These are phyloP conservation scores for Phycomyces nitens DNA, from an alignment of 192 early-diverging fungal genomes.

Conservation along the genomic window DNA sequence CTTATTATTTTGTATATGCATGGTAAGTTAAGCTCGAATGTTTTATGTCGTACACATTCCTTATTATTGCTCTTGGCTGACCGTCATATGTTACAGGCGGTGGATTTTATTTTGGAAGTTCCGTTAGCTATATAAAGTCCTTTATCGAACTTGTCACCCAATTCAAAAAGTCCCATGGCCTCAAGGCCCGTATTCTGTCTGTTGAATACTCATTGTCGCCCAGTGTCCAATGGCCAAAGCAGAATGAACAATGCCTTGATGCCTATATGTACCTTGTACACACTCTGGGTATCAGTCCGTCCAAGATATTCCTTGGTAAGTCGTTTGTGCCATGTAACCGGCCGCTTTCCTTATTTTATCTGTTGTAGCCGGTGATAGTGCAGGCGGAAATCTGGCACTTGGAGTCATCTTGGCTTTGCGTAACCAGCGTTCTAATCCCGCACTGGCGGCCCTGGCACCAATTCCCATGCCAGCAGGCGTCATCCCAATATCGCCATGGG, in stretches of 20 bases:
- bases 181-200: slow-evolving; percentile 5
- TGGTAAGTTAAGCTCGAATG: slow-evolving; percentile 13
- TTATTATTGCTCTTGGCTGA: not conserved
- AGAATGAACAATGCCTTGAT: slow-evolving; percentile 9
- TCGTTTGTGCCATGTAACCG: no score
- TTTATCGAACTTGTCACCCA: slow-evolving; percentile 12
- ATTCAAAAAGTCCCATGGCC: not conserved
- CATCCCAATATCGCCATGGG: slow-evolving; percentile 16
- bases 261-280: slow-evolving; percentile 17
- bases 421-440: not conserved
- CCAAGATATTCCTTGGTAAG: slow-evolving; percentile 18
- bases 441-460: not conserved
- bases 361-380: slow-evolving; percentile 15
- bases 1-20: slow-evolving; percentile 18
- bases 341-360: not conserved
- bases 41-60: not conserved
- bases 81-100: slow-evolving; percentile 9
- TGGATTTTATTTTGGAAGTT: slow-evolving; percentile 15
- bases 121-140: slow-evolving; percentile 13
- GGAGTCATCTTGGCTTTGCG: not conserved
- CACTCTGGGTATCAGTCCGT: slow-evolving; percentile 10
- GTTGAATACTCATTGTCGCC: slow-evolving; percentile 7
- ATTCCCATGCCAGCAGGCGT: slow-evolving; percentile 17
- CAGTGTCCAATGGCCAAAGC: not conserved
- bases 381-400: slow-evolving; percentile 17